These are phyloP conservation scores for Pezicula rhizophila DNA, from an alignment of 2,329 filamentous ascomycete genomes.

Conservation along the genomic window DNA sequence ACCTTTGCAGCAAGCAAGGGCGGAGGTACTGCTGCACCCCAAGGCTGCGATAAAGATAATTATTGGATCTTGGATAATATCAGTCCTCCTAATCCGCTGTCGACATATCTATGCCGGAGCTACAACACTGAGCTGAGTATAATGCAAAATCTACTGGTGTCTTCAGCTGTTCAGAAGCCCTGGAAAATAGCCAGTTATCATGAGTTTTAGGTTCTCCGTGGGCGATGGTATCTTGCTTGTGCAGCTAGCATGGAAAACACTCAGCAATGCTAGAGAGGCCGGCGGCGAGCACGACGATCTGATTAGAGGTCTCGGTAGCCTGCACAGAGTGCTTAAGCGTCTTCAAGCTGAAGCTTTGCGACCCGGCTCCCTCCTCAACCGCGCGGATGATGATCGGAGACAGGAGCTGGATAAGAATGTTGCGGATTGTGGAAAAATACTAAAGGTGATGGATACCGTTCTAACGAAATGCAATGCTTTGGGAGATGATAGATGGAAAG, in stretches of 20 bases:
- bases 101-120: too few species aligned
- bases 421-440: slow-evolving; percentile 5
- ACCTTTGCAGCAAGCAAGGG: too few species aligned
- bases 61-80: too few species aligned
- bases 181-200: background rate
- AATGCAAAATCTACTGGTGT: too few species aligned
- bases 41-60: too few species aligned
- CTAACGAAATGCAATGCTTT: slow-evolving; percentile 12
- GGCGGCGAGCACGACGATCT: slow-evolving; percentile 41
- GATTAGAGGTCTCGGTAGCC: slow-evolving; percentile 40
- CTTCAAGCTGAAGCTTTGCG: slow-evolving; percentile 49
- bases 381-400: slow-evolving; percentile 1
- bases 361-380: slow-evolving; percentile 44
- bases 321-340: slow-evolving; percentile 48
- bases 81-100: too few species aligned
- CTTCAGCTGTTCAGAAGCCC: too few species aligned
- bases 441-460: slow-evolving; percentile 7
- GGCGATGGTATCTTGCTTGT: slow-evolving; percentile 6
- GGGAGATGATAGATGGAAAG: slow-evolving; percentile 4
- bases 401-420: slow-evolving; percentile 7
- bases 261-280: slow-evolving; percentile 30
- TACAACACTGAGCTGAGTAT: too few species aligned
- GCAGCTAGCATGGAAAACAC: slow-evolving; percentile 3
- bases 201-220: slow-evolving; percentile 7
- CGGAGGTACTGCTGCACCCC: too few species aligned